Base-by-base conservation (phyloP, 805 yeast species). In the Scheffersomyces lignosus region DNA sequence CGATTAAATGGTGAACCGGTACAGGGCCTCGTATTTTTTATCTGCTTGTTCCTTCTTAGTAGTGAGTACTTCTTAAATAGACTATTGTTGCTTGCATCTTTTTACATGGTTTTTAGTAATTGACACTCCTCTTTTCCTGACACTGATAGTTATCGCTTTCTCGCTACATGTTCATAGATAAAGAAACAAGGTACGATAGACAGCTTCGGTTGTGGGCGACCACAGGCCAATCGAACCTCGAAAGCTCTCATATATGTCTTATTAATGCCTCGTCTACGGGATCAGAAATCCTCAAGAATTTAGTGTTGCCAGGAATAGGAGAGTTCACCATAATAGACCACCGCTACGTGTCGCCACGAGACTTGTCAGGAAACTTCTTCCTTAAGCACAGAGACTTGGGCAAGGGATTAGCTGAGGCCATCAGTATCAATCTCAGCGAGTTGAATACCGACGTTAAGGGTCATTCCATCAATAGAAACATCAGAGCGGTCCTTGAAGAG, bases 131-230 rank as follows among this genome's bases (percentile, higher is more conserved):
- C n/a, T n/a, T n/a, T n/a, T n/a, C n/a, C n/a, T n/a, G n/a, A n/a
- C n/a, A n/a, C n/a, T n/a, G n/a, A n/a, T n/a, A n/a, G n/a, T n/a
- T n/a, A n/a, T n/a, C n/a, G n/a, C n/a, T n/a, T n/a, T n/a, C n/a
- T n/a, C n/a, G n/a, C n/a, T n/a, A n/a, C 24, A 20, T 20, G 24
- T 56, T 54, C 40, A 62, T 67, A 15, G 70, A 70, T 24, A 75
- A 66, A 37, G 59, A 57, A 49, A 68, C 70, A 33, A 80, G 80
- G 43, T 89, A 87, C 54, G 96, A 90, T 58, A 73, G 99, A 26
- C 98, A 91, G 55, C 64, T 91, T 40, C 74, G 97, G 25, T 64
- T 91, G 12, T 91, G 98, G 98, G 89, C 87, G 1, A 51, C 73
- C 0, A 58, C 71, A 8, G 99, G 97, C 3, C 99, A 91, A 52